A percentile compares a stretch with the other conserved stretches of the same genome.
phyloP scores from a whole-genome alignment of 768 basidiomycete species.

The Lentinula aciculospora region DNA sequence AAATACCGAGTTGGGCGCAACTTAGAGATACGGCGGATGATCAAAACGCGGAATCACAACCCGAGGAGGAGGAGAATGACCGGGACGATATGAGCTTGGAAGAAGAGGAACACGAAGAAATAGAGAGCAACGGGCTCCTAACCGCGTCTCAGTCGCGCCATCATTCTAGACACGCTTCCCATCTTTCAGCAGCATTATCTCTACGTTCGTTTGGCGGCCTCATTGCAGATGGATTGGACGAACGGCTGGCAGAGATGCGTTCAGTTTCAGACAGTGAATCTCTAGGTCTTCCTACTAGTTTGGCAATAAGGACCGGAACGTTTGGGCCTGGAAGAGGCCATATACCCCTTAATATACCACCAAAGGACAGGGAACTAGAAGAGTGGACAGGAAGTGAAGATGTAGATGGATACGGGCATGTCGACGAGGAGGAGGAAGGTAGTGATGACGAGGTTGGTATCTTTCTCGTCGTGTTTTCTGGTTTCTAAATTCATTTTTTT shows the following conservation, averaged over 20 bases:
- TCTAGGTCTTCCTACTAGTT: neutral
- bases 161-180: conserved; percentile 69
- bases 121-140: conserved; percentile 34
- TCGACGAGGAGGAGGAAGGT: conserved; percentile 24
- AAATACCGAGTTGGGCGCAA: conserved; percentile 17
- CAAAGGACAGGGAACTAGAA: conserved; percentile 28
- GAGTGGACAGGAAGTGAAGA: conserved; percentile 89
- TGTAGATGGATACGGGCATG: conserved; percentile 29
- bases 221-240: conserved; percentile 23
- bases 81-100: conserved; percentile 33
- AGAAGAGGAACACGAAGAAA: conserved; percentile 24
- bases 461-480: conserved; percentile 10
- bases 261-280: neutral
- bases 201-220: conserved; percentile 56
- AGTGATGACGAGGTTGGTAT: conserved; percentile 66
- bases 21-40: conserved; percentile 16
- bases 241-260: conserved; percentile 15
- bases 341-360: conserved; percentile 16
- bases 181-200: conserved; percentile 62
- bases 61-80: neutral
- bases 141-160: conserved; percentile 44
- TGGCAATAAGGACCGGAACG: neutral
- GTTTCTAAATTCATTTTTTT: neutral
- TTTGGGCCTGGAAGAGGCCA: conserved; percentile 17
- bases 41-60: conserved; percentile 7